Evolutionary conservation across 208 protist species (phyloP).

Genomic region (Crithidia mellificae): DNA sequence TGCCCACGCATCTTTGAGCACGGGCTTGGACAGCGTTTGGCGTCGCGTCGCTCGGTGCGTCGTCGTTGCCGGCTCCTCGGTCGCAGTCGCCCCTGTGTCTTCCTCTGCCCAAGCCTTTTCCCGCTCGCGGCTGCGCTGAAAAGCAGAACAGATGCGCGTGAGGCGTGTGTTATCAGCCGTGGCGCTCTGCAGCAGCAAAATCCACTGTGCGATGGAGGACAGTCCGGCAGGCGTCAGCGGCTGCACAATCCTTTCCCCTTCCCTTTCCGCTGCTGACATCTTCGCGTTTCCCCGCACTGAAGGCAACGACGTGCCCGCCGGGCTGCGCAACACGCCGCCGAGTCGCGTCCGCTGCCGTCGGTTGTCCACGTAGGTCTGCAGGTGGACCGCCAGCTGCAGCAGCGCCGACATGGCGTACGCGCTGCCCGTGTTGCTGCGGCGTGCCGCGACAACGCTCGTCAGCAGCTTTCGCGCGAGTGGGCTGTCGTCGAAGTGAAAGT

Average conservation of each 20-base stretch:
- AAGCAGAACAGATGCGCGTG: slow-evolving; percentile 24
- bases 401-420: slow-evolving; percentile 32
- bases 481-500: slow-evolving; percentile 39
- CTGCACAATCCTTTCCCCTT: slow-evolving; percentile 7
- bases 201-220: slow-evolving; percentile 54
- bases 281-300: too few relatives aligned
- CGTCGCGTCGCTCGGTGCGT: neutral
- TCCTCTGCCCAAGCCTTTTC: neutral
- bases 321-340: too few relatives aligned
- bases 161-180: slow-evolving; percentile 52
- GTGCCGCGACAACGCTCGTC: slow-evolving; percentile 6
- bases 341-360: neutral
- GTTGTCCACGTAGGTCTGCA: slow-evolving; percentile 24
- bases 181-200: slow-evolving; percentile 36
- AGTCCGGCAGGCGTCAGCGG: slow-evolving; percentile 44
- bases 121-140: neutral
- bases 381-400: slow-evolving; percentile 30
- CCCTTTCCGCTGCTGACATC: too few relatives aligned
- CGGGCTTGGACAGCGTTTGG: neutral
- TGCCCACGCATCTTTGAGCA: slow-evolving; percentile 50
- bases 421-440: slow-evolving; percentile 27
- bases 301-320: too few relatives aligned
- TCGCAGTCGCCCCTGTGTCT: neutral
- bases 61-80: neutral
- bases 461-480: slow-evolving; percentile 26